These are phyloP conservation scores for Kockiozyma suomiensis DNA, from an alignment of 805 yeast genomes.

Conservation along the genomic window DNA sequence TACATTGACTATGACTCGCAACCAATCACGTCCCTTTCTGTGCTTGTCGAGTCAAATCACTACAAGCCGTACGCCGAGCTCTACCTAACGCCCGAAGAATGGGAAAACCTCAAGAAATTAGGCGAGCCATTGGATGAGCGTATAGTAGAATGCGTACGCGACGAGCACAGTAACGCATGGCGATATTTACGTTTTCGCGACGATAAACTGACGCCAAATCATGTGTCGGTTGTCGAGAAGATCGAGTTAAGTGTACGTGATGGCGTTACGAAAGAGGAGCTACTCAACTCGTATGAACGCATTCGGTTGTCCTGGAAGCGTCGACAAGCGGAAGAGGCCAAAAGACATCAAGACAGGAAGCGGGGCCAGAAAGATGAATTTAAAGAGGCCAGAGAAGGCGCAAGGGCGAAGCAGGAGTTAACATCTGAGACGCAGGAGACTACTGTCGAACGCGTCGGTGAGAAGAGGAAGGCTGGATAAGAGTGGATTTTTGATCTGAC, in stretches of 20 bases:
- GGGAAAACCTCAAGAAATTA: slow-evolving; percentile 71
- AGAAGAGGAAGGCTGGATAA: slow-evolving; percentile 23
- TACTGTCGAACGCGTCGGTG: slow-evolving; percentile 18
- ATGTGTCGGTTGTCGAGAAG: slow-evolving; percentile 74
- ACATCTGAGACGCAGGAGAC: not conserved
- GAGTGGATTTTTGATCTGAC: not conserved
- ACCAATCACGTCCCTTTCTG: slow-evolving; percentile 68
- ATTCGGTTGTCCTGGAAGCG: slow-evolving; percentile 66
- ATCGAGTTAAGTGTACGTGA: slow-evolving; percentile 84
- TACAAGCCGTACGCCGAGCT: slow-evolving; percentile 72
- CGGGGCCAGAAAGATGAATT: slow-evolving; percentile 1
- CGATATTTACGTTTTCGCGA: slow-evolving; percentile 85
- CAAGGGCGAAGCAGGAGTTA: slow-evolving; percentile 10
- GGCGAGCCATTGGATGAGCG: slow-evolving; percentile 87
- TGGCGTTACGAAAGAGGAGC: slow-evolving; percentile 78
- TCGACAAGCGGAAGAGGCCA: slow-evolving; percentile 47
- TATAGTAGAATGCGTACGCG: slow-evolving; percentile 80
- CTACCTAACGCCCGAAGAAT: slow-evolving; percentile 66
- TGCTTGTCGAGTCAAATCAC: slow-evolving; percentile 72
- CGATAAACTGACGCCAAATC: slow-evolving; percentile 89
- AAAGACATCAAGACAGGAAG: not conserved
- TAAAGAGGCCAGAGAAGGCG: slow-evolving; percentile 28
- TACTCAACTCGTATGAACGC: slow-evolving; percentile 57
- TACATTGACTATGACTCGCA: slow-evolving; percentile 80
- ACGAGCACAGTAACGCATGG: slow-evolving; percentile 69